phyloP scores from a whole-genome alignment of 2,329 filamentous ascomycete species.

The Colletotrichum noveboracense region DNA sequence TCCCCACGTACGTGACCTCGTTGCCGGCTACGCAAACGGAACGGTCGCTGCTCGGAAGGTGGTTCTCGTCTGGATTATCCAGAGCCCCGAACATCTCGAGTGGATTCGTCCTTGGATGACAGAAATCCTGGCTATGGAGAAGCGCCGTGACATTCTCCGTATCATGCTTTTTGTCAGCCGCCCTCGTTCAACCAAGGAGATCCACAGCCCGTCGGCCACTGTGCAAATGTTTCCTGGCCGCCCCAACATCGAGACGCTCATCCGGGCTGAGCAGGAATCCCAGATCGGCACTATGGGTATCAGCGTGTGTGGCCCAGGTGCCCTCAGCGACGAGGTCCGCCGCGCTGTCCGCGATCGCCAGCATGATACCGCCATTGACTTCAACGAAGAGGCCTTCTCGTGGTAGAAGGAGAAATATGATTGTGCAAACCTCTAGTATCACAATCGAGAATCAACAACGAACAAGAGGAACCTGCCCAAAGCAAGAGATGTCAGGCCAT shows the following conservation, averaged over 20 bases:
- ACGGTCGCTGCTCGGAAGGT: slow-evolving; percentile 75
- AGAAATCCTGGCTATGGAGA: slow-evolving; percentile 76
- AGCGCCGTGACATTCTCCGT: slow-evolving; percentile 73
- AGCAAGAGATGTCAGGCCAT: background rate
- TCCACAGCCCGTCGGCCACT: slow-evolving; percentile 76
- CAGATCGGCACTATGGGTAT: slow-evolving; percentile 78
- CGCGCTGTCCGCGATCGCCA: slow-evolving; percentile 69
- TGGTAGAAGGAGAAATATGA: slow-evolving; percentile 43
- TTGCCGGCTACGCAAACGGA: slow-evolving; percentile 70
- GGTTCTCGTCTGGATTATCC: slow-evolving; percentile 80
- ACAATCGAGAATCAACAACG: background rate
- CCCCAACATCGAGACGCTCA: slow-evolving; percentile 74
- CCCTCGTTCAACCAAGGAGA: slow-evolving; percentile 78
- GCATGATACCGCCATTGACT: slow-evolving; percentile 72
- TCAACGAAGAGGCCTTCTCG: slow-evolving; percentile 79
- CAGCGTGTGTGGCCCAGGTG: slow-evolving; percentile 76
- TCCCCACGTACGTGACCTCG: slow-evolving; percentile 75
- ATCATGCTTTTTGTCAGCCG: slow-evolving; percentile 82
- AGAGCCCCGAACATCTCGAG: slow-evolving; percentile 79
- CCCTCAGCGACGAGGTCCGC: slow-evolving; percentile 77
- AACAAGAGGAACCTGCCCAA: background rate
- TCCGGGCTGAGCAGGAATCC: slow-evolving; percentile 76
- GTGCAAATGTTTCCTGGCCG: slow-evolving; percentile 87
- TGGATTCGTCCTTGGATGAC: slow-evolving; percentile 89
- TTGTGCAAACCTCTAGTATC: background rate